These are phyloP conservation scores for Aspergillus cejpii DNA, from an alignment of 2,329 filamentous ascomycete species.

Conservation along the genomic window DNA sequence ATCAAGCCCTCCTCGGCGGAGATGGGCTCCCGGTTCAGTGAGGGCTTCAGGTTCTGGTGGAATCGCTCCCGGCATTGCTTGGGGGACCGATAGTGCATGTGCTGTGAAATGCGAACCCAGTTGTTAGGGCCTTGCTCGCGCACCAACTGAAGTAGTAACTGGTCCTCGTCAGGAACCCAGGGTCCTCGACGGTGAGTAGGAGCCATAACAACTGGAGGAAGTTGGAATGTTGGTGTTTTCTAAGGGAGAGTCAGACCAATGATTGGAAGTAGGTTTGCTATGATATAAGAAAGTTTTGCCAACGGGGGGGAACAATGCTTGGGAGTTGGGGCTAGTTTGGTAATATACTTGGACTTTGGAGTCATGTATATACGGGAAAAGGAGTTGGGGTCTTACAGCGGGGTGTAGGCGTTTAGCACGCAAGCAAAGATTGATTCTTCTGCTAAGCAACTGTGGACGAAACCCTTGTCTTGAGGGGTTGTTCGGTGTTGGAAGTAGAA, in stretches of 20 bases:
- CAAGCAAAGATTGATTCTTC: slow-evolving; percentile 1
- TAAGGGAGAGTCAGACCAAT: background rate
- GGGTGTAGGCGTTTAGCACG: slow-evolving; percentile 2
- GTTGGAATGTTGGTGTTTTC: background rate
- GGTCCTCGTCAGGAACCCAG: slow-evolving; percentile 74
- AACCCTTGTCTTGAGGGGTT: no score
- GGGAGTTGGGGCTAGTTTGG: background rate
- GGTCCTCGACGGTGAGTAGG: slow-evolving; percentile 64
- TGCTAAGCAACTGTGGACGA: background rate
- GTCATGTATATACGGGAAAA: slow-evolving; percentile 2
- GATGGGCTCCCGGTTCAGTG: slow-evolving; percentile 67
- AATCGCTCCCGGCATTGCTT: slow-evolving; percentile 95
- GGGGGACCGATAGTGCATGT: slow-evolving; percentile 69
- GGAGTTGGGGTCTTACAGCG: slow-evolving; percentile 4
- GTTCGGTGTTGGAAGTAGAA: no score
- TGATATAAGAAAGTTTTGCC: background rate
- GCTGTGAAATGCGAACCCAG: slow-evolving; percentile 79
- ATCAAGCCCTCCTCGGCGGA: slow-evolving; percentile 60
- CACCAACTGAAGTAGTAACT: slow-evolving; percentile 63
- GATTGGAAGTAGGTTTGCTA: background rate
- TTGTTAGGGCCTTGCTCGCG: slow-evolving; percentile 67
- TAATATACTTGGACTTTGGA: background rate
- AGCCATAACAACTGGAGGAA: slow-evolving; percentile 31
- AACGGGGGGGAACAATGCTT: background rate
- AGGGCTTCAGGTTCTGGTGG: slow-evolving; percentile 83